Percentiles rank a stretch among this genome's conserved stretches.
Conservation (phyloP, 352 stramenopile species). For the Globisporangium carolinianum region DNA sequence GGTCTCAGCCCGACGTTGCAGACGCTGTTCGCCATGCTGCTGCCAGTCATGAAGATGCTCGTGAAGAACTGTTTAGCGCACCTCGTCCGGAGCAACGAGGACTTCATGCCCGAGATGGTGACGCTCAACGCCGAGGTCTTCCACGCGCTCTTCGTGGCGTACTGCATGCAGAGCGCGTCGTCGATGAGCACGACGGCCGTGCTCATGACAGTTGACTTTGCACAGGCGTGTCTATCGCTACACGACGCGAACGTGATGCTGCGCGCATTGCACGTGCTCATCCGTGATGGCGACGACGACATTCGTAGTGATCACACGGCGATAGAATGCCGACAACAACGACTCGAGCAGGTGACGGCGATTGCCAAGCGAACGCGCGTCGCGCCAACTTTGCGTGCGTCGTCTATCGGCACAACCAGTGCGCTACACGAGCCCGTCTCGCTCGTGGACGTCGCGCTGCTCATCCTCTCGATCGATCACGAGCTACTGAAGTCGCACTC, state of each 20-base stretch:
- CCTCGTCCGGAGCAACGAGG: not conserved
- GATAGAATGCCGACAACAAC: too few relatives aligned
- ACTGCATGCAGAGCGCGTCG: conserved; percentile 25
- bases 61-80: not conserved
- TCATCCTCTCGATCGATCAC: too few relatives aligned
- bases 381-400: too few relatives aligned
- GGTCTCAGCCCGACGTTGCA: conserved; percentile 7
- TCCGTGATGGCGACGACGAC: too few relatives aligned
- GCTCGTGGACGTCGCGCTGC: too few relatives aligned
- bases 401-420: too few relatives aligned
- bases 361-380: too few relatives aligned
- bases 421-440: too few relatives aligned
- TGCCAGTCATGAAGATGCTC: conserved; percentile 21
- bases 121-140: conserved; percentile 56
- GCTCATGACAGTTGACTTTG: conserved; percentile 26
- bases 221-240: conserved; percentile 24
- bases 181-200: conserved; percentile 18
- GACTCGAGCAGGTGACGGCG: too few relatives aligned
- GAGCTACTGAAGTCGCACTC: too few relatives aligned
- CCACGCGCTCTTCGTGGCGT: conserved; percentile 35
- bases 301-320: too few relatives aligned
- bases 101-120: conserved; percentile 31
- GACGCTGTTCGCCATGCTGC: conserved; percentile 15
- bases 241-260: conserved; percentile 9
- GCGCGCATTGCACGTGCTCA: not conserved